Base-by-base conservation (phyloP, 805 yeast species). In the Suhomyces emberorum region DNA sequence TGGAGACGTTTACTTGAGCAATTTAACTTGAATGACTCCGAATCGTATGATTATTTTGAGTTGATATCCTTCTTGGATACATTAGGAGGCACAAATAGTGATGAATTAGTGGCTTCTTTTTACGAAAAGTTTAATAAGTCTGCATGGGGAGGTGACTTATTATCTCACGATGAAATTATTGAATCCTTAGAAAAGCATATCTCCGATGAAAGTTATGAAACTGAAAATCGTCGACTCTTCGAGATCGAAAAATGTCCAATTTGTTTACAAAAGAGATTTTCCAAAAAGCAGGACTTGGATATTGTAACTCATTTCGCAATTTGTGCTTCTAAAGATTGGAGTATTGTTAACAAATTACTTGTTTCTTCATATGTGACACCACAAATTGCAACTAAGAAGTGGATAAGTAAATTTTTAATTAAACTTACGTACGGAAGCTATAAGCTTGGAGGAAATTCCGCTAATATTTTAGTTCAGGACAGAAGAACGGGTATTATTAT, bases 401-500 rank as follows among this genome's bases (percentile, higher is more conserved):
- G 98, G 98, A 87, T 84, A 52, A 73, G 89, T 3, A 88, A 84
- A 50, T 75, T 85, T 3, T 65, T 89, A 38, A 83, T 88, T 33
- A 89, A 88, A 52, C 64, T 93, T 31, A 86, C 93, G 0, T 88
- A 87, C 54, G 98, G 98, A 0, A 83, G 83, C 49, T 83, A 88
- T 55, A 79, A 80, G 32, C 61, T 91, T 24, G 97, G 97, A 2
- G 55, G 69, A 27, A 87, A 91, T 54, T 88, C 95, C 32, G 98
- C 97, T 7, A 91, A 91, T 53, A 91, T 93, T 20, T 66, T 93
- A 33, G 97, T 91, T 2, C 98, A 93, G 57, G 97, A 93, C 56
- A 70, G 98, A 42, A 69, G 74, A 12, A 82, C 96, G 0, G 98
- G 98, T 0, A 74, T 86, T 30, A 78, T 91, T n/a, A 60, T 84